These are phyloP conservation scores for Stachybotrys chartarum DNA, from an alignment of 2,329 filamentous ascomycete genomes.

Conservation along the genomic window DNA sequence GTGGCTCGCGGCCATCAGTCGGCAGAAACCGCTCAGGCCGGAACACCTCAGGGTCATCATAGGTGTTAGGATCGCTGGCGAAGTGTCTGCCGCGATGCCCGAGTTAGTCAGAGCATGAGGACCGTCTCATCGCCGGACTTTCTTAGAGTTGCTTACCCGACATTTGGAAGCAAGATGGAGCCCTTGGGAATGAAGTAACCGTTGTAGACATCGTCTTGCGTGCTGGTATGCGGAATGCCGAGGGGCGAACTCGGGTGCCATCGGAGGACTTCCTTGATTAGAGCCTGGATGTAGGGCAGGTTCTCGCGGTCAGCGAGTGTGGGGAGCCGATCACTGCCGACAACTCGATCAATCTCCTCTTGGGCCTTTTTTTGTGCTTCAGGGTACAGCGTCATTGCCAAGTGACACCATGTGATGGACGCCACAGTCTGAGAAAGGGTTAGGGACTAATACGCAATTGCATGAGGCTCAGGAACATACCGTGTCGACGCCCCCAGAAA, in stretches of 20 bases:
- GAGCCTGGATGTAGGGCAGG: constrained; percentile 33
- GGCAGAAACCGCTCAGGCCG: neutral
- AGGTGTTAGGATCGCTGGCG: neutral
- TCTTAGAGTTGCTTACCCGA: no score
- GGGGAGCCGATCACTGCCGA: constrained; percentile 28
- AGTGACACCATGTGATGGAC: constrained; percentile 1
- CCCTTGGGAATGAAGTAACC: constrained; percentile 10
- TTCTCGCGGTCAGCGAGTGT: constrained; percentile 25
- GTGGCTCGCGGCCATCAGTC: constrained; percentile 7
- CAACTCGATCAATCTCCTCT: constrained; percentile 29
- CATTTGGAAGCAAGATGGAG: constrained; percentile 5
- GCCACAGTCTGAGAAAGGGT: neutral
- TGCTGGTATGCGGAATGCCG: constrained; percentile 7
- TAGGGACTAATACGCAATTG: neutral
- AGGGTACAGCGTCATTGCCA: constrained; percentile 35
- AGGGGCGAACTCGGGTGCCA: constrained; percentile 27
- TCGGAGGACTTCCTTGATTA: constrained; percentile 34
- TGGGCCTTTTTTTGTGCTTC: constrained; percentile 18
- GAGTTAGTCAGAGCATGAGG: constrained; percentile 5
- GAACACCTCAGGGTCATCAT: neutral
- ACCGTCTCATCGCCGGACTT: no score
- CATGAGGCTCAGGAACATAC: constrained; percentile 1
- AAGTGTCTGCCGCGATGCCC: constrained; percentile 12
- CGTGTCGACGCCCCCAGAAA: constrained; percentile 12
- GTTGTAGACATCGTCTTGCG: constrained; percentile 9